Base-by-base conservation (phyloP, 306 rosid species). In the Trifolium dubium region DNA sequence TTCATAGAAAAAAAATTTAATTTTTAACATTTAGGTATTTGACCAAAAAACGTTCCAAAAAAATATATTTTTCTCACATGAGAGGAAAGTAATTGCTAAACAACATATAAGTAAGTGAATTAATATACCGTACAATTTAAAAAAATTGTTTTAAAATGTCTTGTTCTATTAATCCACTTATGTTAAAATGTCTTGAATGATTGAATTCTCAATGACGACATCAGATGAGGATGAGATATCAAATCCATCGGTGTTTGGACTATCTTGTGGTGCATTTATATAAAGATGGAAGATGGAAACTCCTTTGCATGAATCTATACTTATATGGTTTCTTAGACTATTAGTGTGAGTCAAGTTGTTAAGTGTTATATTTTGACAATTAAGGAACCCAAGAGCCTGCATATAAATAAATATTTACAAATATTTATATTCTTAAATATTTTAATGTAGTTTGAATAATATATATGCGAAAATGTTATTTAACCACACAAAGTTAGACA, bases 211-310 rank as follows among this genome's bases (percentile, higher is more conserved):
- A n/a, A 88, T 32, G 10, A 11, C 0, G 9, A 88, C 19, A 14
- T 84, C 63, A 43, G 79, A 37, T 14, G 86, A 78, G 1, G 0
- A 0, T 2, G 93, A 19, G 13, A 88, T 67, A 47, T 83, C 86
- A 19, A 86, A 74, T 1, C 92, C 90, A 63, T 88, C 90, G 0
- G 92, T 88, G 74, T 88, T 88, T 18, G 93, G 90, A 8, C 89
- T 88, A 0, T 84, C 64, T 0, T 34, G 15, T 0, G 90, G 93
- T 8, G 93, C 90, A 56, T 0, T 14, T 9, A 86, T 71, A 0
- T 17, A 9, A 30, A 88, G 77, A 28, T 71, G 1, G 6, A 69
- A 65, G 47, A 88, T 18, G 1, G 5, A 0, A 2, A 64, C 23
- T 0, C 31, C 72, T 29, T 70, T 60, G 64, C 86, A 82, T 2